Conservation (phyloP, 176 grass and related monocot species). For the Guadua angustifolia region DNA sequence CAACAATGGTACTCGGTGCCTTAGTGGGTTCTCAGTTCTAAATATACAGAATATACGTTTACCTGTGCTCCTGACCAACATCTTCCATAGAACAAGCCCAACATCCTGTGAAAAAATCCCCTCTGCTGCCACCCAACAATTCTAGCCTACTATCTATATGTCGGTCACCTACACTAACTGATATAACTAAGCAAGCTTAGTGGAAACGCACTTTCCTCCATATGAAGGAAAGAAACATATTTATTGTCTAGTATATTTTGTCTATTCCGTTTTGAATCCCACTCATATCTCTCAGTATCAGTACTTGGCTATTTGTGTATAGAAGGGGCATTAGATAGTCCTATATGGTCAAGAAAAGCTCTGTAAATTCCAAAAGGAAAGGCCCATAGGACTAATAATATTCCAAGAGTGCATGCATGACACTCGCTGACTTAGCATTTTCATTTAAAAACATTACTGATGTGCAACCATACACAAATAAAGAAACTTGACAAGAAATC, state of each 20-base stretch:
- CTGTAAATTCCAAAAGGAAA: not conserved
- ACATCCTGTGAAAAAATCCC: not conserved
- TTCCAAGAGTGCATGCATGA: not conserved
- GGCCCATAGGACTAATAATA: not conserved
- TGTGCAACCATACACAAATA: slow-evolving; percentile 5
- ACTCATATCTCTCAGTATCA: not conserved
- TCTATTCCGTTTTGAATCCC: not conserved
- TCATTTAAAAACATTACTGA: not conserved
- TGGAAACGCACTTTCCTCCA: not conserved
- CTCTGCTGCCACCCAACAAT: not conserved
- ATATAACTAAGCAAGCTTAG: not conserved
- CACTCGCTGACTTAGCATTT: not conserved
- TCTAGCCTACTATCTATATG: no score
- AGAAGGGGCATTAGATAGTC: not conserved
- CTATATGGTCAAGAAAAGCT: not conserved
- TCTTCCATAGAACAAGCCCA: not conserved
- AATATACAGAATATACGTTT: not conserved
- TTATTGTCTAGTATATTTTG: not conserved
- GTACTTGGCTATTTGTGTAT: not conserved
- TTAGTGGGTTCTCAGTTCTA: no score
- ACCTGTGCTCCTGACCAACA: not conserved
- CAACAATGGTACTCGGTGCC: no score
- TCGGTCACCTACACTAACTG: no score
- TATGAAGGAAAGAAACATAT: not conserved
- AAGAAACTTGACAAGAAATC: not conserved